phyloP scores from a whole-genome alignment of 805 yeast species.

The Clavispora phyllophila region DNA sequence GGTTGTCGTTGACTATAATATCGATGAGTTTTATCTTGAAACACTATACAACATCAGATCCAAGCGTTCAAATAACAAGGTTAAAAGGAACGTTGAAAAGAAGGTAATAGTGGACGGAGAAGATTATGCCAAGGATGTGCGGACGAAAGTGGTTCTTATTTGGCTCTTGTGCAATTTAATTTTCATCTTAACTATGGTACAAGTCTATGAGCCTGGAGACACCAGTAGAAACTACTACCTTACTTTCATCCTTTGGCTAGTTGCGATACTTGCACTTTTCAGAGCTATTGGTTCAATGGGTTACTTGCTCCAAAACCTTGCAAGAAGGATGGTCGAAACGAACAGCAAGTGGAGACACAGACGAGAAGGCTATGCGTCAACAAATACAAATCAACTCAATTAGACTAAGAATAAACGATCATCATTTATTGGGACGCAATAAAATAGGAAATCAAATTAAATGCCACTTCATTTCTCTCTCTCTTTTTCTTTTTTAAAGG shows the following conservation, averaged over 20 bases:
- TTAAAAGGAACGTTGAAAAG: conserved; percentile 22
- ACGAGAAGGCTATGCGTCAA: conserved; percentile 32
- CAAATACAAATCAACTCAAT: conserved; percentile 33
- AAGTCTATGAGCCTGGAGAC: conserved; percentile 67
- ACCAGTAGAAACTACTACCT: conserved; percentile 62
- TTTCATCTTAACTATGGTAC: conserved; percentile 81
- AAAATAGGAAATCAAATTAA: no score
- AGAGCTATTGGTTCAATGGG: conserved; percentile 79
- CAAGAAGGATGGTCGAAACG: conserved; percentile 35
- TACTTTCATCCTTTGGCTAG: conserved; percentile 85
- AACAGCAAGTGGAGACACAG: conserved; percentile 39
- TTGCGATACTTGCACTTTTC: conserved; percentile 75
- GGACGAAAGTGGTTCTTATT: conserved; percentile 91
- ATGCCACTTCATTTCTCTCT: no score
- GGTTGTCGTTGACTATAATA: conserved; percentile 77
- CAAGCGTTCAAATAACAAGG: conserved; percentile 55
- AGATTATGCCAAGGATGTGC: conserved; percentile 90
- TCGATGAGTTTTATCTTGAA: conserved; percentile 77
- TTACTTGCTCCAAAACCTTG: conserved; percentile 47
- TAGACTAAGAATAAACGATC: conserved; percentile 2
- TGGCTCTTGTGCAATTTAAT: conserved; percentile 86
- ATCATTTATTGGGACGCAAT: neutral
- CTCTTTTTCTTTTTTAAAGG: no score
- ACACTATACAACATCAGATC: conserved; percentile 69
- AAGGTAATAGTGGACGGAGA: conserved; percentile 42